phyloP scores from a whole-genome alignment of 1,284 basidiomycete genomes.

The Puccinia horiana region DNA sequence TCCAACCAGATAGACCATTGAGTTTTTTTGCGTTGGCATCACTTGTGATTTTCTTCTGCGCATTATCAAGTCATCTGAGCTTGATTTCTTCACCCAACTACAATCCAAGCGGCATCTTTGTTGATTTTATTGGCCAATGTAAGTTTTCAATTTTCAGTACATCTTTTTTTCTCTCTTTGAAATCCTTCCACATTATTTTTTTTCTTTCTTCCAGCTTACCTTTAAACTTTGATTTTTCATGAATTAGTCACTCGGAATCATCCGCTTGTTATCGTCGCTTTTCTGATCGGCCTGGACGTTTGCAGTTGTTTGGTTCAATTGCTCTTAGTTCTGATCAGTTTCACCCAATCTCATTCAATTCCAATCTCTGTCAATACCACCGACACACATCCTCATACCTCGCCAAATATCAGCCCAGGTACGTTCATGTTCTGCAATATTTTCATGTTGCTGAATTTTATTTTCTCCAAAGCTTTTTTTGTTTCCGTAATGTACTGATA shows the following conservation, averaged over 20 bases:
- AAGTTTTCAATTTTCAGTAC: not conserved
- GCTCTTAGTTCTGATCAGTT: constrained; percentile 14
- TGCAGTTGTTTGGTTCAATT: constrained; percentile 23
- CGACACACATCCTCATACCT: not conserved
- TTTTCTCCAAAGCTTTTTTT: not conserved
- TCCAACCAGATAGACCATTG: constrained; percentile 32
- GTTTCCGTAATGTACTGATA: not conserved
- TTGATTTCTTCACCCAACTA: not conserved
- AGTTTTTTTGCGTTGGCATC: constrained; percentile 28
- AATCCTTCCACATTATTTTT: too few relatives aligned
- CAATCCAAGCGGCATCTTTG: constrained; percentile 22
- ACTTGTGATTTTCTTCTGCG: constrained; percentile 17
- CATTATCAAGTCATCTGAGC: constrained; percentile 12
- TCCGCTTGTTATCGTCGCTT: not conserved
- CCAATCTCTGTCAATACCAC: not conserved
- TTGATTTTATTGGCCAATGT: constrained; percentile 40
- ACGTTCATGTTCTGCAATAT: not conserved
- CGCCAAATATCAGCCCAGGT: not conserved
- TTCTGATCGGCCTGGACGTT: constrained; percentile 12
- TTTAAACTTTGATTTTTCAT: not conserved
- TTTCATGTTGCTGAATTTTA: not conserved
- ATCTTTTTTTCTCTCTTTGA: not conserved
- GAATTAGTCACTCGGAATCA: constrained; percentile 12
- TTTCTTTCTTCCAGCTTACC: not conserved
- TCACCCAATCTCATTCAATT: constrained; percentile 28